Percentiles rank a stretch among this genome's conserved stretches.
Evolutionary conservation across 306 rosid genomes (phyloP).

Genomic region (Cercis canadensis): DNA sequence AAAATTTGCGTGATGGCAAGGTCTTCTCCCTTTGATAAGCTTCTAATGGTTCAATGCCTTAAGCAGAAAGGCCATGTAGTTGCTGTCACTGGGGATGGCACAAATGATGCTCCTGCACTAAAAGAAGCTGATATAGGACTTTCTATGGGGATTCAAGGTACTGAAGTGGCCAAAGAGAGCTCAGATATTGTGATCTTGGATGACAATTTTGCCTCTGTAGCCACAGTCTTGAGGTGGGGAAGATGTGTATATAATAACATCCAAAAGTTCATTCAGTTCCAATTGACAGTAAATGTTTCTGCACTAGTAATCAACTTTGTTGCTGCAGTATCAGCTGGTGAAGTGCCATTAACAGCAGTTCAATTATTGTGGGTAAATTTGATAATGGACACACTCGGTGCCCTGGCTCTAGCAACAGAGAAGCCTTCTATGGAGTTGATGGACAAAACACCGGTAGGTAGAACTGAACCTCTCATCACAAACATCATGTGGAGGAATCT

Average conservation of each 20-base stretch:
- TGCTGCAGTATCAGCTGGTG: conserved; percentile 24
- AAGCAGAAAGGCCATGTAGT: conserved; percentile 35
- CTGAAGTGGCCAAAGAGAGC: conserved; percentile 40
- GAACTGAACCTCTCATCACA: conserved; percentile 35
- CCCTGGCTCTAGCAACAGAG: conserved; percentile 38
- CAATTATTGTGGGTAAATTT: conserved; percentile 38
- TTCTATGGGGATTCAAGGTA: conserved; percentile 45
- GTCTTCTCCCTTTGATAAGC: conserved; percentile 35
- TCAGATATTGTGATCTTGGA: conserved; percentile 43
- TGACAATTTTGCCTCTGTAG: conserved; percentile 34
- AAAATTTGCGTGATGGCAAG: conserved; percentile 39
- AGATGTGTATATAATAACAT: conserved; percentile 36
- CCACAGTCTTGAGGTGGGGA: conserved; percentile 37
- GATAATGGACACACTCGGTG: conserved; percentile 38
- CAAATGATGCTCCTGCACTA: conserved; percentile 38
- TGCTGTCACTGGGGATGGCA: conserved; percentile 44
- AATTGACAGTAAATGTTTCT: conserved; percentile 33
- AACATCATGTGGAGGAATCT: conserved; percentile 40
- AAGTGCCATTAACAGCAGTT: conserved; percentile 34
- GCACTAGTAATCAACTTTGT: conserved; percentile 30
- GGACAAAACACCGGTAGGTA: conserved; percentile 2
- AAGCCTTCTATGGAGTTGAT: conserved; percentile 28
- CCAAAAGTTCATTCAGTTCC: conserved; percentile 41
- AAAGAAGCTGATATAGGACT: conserved; percentile 42
- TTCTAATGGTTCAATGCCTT: conserved; percentile 36